phyloP scores from a whole-genome alignment of 1,284 basidiomycete species.

The Hemileia vastatrix region DNA sequence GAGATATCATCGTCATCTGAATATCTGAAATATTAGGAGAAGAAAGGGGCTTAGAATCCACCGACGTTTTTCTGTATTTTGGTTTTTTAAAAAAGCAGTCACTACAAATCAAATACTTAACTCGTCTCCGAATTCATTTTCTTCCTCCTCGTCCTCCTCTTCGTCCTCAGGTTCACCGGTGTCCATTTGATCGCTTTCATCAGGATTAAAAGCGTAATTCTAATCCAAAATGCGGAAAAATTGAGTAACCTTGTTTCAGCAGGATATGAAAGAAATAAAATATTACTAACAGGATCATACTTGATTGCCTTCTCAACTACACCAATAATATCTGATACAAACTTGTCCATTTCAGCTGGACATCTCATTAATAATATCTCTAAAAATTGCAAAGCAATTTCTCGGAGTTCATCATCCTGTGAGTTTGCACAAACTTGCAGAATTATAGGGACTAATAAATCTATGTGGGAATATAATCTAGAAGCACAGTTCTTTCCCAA shows the following conservation, averaged over 20 bases:
- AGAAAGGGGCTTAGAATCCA: conserved; percentile 14
- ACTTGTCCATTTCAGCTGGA: conserved; percentile 67
- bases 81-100: not conserved
- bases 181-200: conserved; percentile 69
- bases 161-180: too few species aligned
- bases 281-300: conserved; percentile 70
- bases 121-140: conserved; percentile 60
- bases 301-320: conserved; percentile 69
- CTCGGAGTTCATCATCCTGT: conserved; percentile 70
- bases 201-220: conserved; percentile 77
- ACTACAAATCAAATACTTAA: conserved; percentile 44
- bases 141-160: conserved; percentile 49
- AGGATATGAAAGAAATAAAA: not conserved
- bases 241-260: not conserved
- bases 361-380: conserved; percentile 74
- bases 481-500: conserved; percentile 15
- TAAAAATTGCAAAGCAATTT: conserved; percentile 66
- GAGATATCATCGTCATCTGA: conserved; percentile 98
- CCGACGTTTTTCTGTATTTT: not conserved
- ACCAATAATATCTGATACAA: conserved; percentile 60
- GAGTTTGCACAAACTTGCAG: conserved; percentile 57
- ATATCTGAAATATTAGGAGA: conserved; percentile 53
- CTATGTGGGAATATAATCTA: conserved; percentile 49
- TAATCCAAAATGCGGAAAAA: conserved; percentile 36
- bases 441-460: conserved; percentile 56